phyloP scores from a whole-genome alignment of 441 rosid species.

The Rhodomyrtus psidioides region DNA sequence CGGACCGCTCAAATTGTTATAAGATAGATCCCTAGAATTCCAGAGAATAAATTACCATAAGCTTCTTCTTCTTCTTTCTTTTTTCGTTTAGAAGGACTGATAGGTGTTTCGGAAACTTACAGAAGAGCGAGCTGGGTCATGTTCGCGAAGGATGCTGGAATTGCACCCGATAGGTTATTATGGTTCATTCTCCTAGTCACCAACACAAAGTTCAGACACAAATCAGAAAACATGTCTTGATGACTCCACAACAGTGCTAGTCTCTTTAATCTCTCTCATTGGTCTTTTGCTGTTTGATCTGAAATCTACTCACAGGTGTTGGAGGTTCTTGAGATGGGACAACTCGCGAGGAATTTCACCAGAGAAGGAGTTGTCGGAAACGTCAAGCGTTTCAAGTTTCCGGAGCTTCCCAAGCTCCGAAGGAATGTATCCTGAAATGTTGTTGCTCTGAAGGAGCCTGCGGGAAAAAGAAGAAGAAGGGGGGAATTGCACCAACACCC shows the following conservation, averaged over 20 bases:
- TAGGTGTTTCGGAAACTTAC: not conserved
- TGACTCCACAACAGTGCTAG: not conserved
- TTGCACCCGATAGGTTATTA: constrained; percentile 4
- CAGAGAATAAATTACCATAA: not conserved
- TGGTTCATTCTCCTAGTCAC: not conserved
- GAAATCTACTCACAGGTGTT: constrained; percentile 3
- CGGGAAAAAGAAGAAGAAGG: not conserved
- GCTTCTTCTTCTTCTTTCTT: not conserved
- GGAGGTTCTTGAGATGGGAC: constrained; percentile 7
- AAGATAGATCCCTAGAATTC: constrained; percentile 6
- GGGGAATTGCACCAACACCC: not conserved
- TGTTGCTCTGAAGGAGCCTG: constrained; percentile 3
- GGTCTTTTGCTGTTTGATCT: not conserved
- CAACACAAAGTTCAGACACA: not conserved
- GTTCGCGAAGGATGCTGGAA: constrained; percentile 6
- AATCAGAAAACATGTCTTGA: not conserved
- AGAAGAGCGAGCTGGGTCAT: constrained; percentile 9
- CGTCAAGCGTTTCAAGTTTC: constrained; percentile 5
- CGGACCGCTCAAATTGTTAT: constrained; percentile 11
- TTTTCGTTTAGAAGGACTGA: not conserved
- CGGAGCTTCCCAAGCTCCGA: constrained; percentile 8
- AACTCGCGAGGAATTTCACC: constrained; percentile 8
- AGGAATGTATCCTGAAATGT: constrained; percentile 4
- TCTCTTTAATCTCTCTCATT: not conserved
- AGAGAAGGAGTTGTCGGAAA: constrained; percentile 4